A percentile compares a stretch with the other conserved stretches of the same genome.
These are phyloP conservation scores for Glycyrrhiza uralensis DNA, from an alignment of 306 rosid genomes.

Conservation along the genomic window DNA sequence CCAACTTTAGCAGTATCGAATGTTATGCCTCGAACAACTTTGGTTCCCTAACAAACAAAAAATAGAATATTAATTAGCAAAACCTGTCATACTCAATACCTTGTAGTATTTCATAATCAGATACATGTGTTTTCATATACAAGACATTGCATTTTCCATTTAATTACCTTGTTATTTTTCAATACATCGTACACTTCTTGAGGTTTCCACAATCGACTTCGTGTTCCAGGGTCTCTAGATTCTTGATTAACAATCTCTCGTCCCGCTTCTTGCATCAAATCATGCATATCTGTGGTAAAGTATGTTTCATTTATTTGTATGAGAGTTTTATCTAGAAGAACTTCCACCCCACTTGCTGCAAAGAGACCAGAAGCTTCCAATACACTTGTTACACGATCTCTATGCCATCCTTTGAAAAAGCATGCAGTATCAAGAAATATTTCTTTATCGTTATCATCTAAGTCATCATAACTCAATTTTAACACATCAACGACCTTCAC, in stretches of 20 bases:
- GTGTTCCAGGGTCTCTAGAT: not conserved
- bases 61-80: not conserved
- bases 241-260: not conserved
- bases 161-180: not conserved
- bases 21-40: too few relatives aligned
- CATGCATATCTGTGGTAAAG: conserved; percentile 25
- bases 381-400: not conserved
- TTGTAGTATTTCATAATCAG: too few relatives aligned
- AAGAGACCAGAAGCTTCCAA: not conserved
- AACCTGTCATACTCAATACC: not conserved
- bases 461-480: not conserved
- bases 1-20: too few relatives aligned
- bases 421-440: conserved; percentile 18
- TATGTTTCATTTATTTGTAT: not conserved
- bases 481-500: not conserved
- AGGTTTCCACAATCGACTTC: conserved; percentile 15
- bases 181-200: conserved; percentile 11
- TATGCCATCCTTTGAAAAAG: conserved; percentile 6
- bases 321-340: not conserved
- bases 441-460: not conserved
- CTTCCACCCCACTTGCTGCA: not conserved
- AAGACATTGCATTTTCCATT: too few relatives aligned
- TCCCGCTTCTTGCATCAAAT: conserved; percentile 13
- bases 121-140: too few relatives aligned
- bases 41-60: too few relatives aligned